phyloP scores from a whole-genome alignment of 495 filamentous ascomycete species.

The Cercophora sp. region DNA sequence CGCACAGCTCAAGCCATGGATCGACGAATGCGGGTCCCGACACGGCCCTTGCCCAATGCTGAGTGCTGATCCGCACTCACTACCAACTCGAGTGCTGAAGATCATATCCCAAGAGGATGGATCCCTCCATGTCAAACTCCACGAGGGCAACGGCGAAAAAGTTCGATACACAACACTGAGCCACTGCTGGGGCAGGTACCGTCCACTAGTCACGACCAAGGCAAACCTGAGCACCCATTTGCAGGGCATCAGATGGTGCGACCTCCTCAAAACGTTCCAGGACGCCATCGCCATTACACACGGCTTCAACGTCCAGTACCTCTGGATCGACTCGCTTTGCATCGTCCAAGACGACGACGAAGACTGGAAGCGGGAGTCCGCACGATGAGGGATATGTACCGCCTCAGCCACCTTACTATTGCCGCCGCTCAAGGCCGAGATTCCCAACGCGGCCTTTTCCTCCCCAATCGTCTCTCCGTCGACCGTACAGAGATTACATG shows the following conservation, averaged over 20 bases:
- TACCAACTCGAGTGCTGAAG: neutral
- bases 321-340: conserved; percentile 26
- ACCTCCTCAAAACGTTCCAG: conserved; percentile 24
- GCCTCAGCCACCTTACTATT: conserved; percentile 25
- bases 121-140: neutral
- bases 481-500: neutral
- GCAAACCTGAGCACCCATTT: neutral
- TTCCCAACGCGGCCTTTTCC: neutral
- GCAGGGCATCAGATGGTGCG: conserved; percentile 4
- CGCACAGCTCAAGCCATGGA: neutral
- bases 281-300: conserved; percentile 23
- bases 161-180: neutral
- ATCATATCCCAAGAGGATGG: neutral
- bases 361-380: conserved; percentile 35
- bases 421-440: neutral
- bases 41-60: neutral
- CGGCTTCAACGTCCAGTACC: conserved; percentile 15
- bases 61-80: neutral
- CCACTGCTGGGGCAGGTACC: conserved; percentile 5
- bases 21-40: neutral
- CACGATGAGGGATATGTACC: conserved; percentile 35
- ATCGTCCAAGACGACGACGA: conserved; percentile 18
- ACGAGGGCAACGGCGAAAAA: neutral
- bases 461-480: too few relatives aligned
- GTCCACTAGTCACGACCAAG: neutral